phyloP scores from a whole-genome alignment of 2,329 filamentous ascomycete genomes.

The Aspergillus arachidicola region DNA sequence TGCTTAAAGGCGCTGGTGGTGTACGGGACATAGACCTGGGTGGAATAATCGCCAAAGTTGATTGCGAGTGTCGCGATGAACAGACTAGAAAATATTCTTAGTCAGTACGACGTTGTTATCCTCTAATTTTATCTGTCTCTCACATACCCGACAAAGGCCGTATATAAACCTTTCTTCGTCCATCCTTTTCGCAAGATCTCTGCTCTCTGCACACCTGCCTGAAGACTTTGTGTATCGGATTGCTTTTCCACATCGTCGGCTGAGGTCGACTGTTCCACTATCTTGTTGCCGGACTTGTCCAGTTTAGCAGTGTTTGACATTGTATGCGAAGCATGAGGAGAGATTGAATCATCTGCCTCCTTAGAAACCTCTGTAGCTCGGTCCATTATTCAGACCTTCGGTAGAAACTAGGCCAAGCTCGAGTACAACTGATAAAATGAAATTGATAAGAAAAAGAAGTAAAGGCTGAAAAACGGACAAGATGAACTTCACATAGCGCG shows the following conservation, averaged over 20 bases:
- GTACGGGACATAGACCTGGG: constrained; percentile 25
- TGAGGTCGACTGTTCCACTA: background rate
- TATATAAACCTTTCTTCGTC: constrained; percentile 21
- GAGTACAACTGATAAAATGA: background rate
- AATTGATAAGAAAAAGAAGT: background rate
- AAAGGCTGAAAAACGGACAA: background rate
- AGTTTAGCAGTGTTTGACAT: background rate
- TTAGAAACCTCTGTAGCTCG: background rate
- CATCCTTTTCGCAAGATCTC: constrained; percentile 22
- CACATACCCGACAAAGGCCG: constrained; percentile 21
- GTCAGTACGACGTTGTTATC: background rate
- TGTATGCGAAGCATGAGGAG: background rate
- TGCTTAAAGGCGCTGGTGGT: constrained; percentile 28
- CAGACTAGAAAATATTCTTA: constrained; percentile 7
- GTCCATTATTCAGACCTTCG: background rate
- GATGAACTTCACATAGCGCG: background rate
- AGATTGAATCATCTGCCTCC: background rate
- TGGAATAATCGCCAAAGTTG: constrained; percentile 26
- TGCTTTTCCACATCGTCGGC: constrained; percentile 11
- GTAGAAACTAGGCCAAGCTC: background rate
- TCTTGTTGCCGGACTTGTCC: background rate
- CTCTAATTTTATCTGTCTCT: accelerated
- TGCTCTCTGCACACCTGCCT: constrained; percentile 25
- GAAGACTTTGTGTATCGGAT: constrained; percentile 14
- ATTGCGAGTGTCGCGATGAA: constrained; percentile 24